A percentile compares a stretch with the other conserved stretches of the same genome.
Evolutionary conservation across 768 basidiomycete genomes (phyloP).

Genomic region (Strobilomyces confusus): DNA sequence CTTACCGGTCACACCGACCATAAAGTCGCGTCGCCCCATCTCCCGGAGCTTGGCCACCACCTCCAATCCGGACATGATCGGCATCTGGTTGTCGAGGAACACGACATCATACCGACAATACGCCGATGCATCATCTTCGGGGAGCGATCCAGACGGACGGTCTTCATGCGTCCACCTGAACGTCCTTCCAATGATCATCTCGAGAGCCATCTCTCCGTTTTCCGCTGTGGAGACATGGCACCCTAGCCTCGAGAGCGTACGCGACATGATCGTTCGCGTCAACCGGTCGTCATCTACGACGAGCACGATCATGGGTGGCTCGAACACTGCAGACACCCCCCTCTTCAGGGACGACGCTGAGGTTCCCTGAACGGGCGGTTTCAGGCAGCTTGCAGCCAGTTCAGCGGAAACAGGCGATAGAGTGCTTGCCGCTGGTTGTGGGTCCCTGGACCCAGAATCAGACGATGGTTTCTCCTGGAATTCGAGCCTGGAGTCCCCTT

Average conservation of each 20-base stretch:
- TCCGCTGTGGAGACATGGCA: constrained; percentile 78
- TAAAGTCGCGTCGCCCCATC: constrained; percentile 65
- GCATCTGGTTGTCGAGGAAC: constrained; percentile 79
- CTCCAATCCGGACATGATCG: constrained; percentile 70
- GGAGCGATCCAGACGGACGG: neutral
- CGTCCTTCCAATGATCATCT: constrained; percentile 55
- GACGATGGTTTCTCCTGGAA: constrained; percentile 1
- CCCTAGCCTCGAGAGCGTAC: constrained; percentile 73
- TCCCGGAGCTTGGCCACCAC: constrained; percentile 61
- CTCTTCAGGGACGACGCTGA: constrained; percentile 10
- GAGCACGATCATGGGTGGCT: constrained; percentile 57
- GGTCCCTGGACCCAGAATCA: constrained; percentile 1
- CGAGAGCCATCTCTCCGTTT: constrained; percentile 75
- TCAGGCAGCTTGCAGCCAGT: constrained; percentile 9
- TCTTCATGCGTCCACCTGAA: neutral
- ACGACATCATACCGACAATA: constrained; percentile 37
- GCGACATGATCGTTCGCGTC: constrained; percentile 76
- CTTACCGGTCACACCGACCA: constrained; percentile 77
- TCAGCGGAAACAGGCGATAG: constrained; percentile 3
- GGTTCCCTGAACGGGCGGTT: constrained; percentile 10
- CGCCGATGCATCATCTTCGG: neutral
- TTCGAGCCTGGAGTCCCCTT: constrained; percentile 2
- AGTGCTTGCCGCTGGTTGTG: neutral
- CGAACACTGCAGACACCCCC: constrained; percentile 31
- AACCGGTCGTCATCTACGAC: constrained; percentile 83